Conservation (phyloP, 2,329 filamentous ascomycete species). For the Thielaviopsis populi region DNA sequence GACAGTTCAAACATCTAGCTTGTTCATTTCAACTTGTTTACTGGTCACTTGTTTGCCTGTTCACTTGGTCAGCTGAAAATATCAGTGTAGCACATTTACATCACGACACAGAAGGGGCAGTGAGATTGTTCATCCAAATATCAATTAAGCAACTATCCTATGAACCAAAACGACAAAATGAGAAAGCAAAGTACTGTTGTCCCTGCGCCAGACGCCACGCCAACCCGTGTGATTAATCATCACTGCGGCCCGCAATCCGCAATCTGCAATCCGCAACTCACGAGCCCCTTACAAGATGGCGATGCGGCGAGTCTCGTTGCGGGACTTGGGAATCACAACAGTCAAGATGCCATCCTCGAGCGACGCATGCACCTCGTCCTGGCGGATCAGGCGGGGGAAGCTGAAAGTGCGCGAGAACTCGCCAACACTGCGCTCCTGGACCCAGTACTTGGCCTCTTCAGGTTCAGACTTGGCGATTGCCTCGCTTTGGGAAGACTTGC, state of each 20-base stretch:
- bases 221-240: not conserved
- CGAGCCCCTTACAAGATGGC: constrained; percentile 31
- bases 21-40: too few species aligned
- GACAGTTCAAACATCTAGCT: not conserved
- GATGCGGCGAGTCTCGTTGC: constrained; percentile 41
- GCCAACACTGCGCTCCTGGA: constrained; percentile 49
- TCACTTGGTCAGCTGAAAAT: too few species aligned
- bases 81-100: too few species aligned
- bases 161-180: not conserved
- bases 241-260: too few species aligned
- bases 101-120: not conserved
- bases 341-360: constrained; percentile 52
- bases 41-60: too few species aligned
- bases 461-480: constrained; percentile 19
- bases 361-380: constrained; percentile 43
- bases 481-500: not conserved
- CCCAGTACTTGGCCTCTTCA: constrained; percentile 51
- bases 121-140: not conserved
- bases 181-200: not conserved
- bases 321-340: constrained; percentile 50
- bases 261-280: too few species aligned
- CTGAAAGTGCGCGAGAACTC: constrained; percentile 54
- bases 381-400: constrained; percentile 50
- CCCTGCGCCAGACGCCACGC: not conserved
- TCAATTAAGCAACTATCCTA: not conserved